Base-by-base conservation (phyloP, 257 asterid genomes). In the Ilex asprella region DNA sequence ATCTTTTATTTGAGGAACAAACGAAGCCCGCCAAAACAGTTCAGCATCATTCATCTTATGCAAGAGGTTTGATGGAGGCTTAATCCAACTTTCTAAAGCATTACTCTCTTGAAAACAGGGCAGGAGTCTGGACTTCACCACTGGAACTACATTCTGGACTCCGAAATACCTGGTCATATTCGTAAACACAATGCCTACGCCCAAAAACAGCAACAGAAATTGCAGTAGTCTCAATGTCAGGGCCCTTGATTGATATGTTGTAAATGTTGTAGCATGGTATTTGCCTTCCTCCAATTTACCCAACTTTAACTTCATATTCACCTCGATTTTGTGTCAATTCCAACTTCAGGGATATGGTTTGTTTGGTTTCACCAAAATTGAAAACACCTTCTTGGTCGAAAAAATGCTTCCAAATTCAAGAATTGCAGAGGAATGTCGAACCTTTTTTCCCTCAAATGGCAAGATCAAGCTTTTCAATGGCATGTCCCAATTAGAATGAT, bases 1-100 rank as follows among this genome's bases (percentile, higher is more conserved):
- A 46, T 57, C 30, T 66, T 82, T 72, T 15, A 88, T 76, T 62
- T 13, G 56, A 4, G 98, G 88, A 62, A 63, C 81, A 56, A 91
- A 71, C 0, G 98, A 78, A 70, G 95, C 94, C 55, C 95, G 74
- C 98, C 98, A 86, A 49, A 88, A 80, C 46, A 91, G 80, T 85
- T 88, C 88, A 0, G 79, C 68, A 58, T 91, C 96, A 30, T 76
- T 86, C 96, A 91, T 82, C 12, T 44, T 66, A 64, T 91, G 96
- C 84, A 55, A 61, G 35, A 80, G 68, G 51, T 62, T 79, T 1
- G 77, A 69, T 15, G 94, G 87, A 53, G 92, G 82, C 61, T 54
- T 84, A 67, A 82, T 61, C 95, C 88, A 91, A 39, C 58, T 73
- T 62, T 67, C 75, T 56, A 92, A 15, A 54, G 54, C 71, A 57